Evolutionary conservation across 2,329 filamentous ascomycete species (phyloP), one percentile per base, ranked within the genome.

Genomic region (Myriangium duriaei): DNA sequence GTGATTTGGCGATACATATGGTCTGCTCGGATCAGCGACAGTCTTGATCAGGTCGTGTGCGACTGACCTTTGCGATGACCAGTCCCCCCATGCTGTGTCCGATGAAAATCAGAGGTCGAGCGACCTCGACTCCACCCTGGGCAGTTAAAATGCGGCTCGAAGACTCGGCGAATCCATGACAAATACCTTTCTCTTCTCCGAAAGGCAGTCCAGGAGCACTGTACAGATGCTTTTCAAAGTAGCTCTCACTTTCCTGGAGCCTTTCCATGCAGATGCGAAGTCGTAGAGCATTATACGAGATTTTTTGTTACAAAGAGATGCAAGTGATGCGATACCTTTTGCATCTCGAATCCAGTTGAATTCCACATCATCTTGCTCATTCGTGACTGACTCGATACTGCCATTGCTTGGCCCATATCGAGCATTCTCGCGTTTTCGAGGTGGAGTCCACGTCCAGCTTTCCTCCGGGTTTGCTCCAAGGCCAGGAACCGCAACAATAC

Each of bases 231-330:
- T 32, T 13, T 32, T 16, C 9, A 32, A 16, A 16, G 30, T 32
- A 16, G 30, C 30, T 13, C 18, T 32, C 14, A 32, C 30, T 16
- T 32, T 32, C 12, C 11, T 15, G 7, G 16, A 17, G 13, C 38
- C 38, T 17, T 13, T 12, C 38, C 38, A 40, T 11, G 38, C 38
- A 13, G 38, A 40, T 4, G 38, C 38, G 19, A 34, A 40, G 16
- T 40, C 38, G 14, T 35, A 40, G 2, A 40, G 31, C 16, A 40
- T 40, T 14, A 40, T 40, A 6, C 38, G 30, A 15, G 38, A 24
- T 16, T 26, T 26, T n/a, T n/a, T n/a, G n/a, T n/a, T n/a, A n/a
- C n/a, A n/a, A n/a, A n/a, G n/a, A 1, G 31, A 21, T 5, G 30
- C 34, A 5, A 40, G 9, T n/a, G 14, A 11, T n/a, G 31, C 32